Evolutionary conservation across 129 eudicot species (phyloP).

Genomic region (Pseudognaphalium luteoalbum): DNA sequence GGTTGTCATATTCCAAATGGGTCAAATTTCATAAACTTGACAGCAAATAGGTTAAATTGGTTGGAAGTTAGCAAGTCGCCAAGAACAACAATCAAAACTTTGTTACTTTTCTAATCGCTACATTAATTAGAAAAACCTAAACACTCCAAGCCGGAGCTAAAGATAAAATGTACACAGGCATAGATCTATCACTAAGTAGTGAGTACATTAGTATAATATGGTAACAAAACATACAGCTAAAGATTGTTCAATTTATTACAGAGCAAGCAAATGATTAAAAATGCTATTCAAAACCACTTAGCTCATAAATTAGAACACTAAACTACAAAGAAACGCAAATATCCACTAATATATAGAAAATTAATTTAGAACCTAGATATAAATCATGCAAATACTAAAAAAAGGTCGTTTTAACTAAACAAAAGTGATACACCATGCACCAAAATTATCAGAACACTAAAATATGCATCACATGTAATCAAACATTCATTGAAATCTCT

Average conservation of each 20-base stretch:
- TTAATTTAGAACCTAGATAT: not conserved
- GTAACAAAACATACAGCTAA: no score
- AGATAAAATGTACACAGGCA: not conserved
- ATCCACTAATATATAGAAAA: not conserved
- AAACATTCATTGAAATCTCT: not conserved
- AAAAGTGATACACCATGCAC: not conserved
- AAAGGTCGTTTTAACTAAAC: not conserved
- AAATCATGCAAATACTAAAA: not conserved
- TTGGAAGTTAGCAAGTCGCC: not conserved
- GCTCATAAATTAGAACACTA: not conserved
- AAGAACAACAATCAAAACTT: not conserved
- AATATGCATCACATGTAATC: not conserved
- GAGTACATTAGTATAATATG: no score
- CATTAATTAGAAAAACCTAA: no score
- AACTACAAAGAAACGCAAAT: conserved; percentile 1
- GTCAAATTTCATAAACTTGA: not conserved
- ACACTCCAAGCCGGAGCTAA: not conserved
- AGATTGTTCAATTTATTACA: not conserved
- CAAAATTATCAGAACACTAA: not conserved
- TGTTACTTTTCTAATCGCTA: not conserved
- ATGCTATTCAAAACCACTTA: not conserved
- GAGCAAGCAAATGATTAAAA: not conserved
- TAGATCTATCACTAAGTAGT: no score
- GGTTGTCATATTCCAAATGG: not conserved
- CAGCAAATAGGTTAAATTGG: not conserved